phyloP scores from a whole-genome alignment of 2,329 filamentous ascomycete species.

The Phyllachora maydis region DNA sequence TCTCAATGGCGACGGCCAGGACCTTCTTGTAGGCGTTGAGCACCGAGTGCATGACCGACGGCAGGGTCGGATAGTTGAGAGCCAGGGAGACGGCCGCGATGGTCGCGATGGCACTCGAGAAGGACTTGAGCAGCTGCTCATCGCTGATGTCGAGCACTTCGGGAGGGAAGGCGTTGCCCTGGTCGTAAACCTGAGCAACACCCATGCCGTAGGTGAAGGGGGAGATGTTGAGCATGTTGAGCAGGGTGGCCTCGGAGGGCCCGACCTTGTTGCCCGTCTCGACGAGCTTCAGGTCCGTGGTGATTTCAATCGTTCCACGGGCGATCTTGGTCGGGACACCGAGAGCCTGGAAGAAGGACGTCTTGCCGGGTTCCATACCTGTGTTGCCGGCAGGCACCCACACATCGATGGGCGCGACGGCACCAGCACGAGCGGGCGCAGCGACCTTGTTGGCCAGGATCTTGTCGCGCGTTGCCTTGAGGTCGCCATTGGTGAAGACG shows the following conservation, averaged over 20 bases:
- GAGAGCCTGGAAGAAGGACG: constrained; percentile 99
- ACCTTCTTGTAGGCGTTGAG: constrained; percentile 98
- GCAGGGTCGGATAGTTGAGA: constrained; percentile 84
- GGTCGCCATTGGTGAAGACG: constrained; percentile 96
- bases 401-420: constrained; percentile 81
- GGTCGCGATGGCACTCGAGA: constrained; percentile 64
- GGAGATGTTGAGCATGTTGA: constrained; percentile 99
- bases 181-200: constrained; percentile 90
- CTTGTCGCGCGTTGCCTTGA: constrained; percentile 84
- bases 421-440: constrained; percentile 93
- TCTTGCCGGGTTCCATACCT: constrained; percentile 99
- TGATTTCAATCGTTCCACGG: constrained; percentile 99
- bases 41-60: constrained; percentile 88
- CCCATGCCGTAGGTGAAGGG: constrained; percentile 99
- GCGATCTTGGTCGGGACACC: constrained; percentile 99
- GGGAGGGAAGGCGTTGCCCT: constrained; percentile 79
- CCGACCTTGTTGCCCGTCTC: constrained; percentile 88
- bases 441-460: constrained; percentile 95
- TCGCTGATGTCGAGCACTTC: constrained; percentile 84
- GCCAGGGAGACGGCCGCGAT: constrained; percentile 85
- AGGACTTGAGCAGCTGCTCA: constrained; percentile 73
- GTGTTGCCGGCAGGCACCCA: constrained; percentile 97
- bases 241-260: constrained; percentile 91
- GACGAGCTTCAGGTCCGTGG: constrained; percentile 90
- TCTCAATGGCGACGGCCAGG: constrained; percentile 73